These are phyloP conservation scores for Trypanosoma scelopori DNA, from an alignment of 208 protist species.

Conservation along the genomic window DNA sequence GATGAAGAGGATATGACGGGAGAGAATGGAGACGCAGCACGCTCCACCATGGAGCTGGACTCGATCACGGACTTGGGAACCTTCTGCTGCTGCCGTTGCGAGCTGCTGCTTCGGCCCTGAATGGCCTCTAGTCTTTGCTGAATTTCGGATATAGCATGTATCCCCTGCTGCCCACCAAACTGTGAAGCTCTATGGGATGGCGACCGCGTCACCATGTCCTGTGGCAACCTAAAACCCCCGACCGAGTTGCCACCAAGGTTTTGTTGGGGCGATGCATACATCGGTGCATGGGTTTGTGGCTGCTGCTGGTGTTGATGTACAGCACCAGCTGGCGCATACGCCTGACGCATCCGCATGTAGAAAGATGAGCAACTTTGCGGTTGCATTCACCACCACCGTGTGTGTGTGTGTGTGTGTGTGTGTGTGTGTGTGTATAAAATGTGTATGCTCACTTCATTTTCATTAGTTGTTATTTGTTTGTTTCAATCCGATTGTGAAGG, in stretches of 20 bases:
- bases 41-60: background rate
- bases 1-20: constrained; percentile 16
- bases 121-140: constrained; percentile 10
- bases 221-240: background rate
- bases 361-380: constrained; percentile 19
- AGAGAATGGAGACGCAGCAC: background rate
- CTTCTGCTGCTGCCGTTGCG: background rate
- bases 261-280: background rate
- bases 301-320: background rate
- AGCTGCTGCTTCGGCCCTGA: constrained; percentile 1
- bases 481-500: too few species aligned
- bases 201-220: background rate
- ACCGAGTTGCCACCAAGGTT: background rate
- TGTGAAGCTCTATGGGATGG: background rate
- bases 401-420: background rate
- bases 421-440: too few species aligned
- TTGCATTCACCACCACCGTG: constrained; percentile 4
- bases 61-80: background rate
- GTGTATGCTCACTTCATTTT: background rate
- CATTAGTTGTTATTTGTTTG: too few species aligned
- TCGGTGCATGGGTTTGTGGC: background rate
- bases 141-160: constrained; percentile 5
- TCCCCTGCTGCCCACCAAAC: background rate
- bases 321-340: constrained; percentile 5
- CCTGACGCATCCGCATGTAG: constrained; percentile 9